Evolutionary conservation across 179 eudicot genomes (phyloP).

Genomic region (Silene coronaria): DNA sequence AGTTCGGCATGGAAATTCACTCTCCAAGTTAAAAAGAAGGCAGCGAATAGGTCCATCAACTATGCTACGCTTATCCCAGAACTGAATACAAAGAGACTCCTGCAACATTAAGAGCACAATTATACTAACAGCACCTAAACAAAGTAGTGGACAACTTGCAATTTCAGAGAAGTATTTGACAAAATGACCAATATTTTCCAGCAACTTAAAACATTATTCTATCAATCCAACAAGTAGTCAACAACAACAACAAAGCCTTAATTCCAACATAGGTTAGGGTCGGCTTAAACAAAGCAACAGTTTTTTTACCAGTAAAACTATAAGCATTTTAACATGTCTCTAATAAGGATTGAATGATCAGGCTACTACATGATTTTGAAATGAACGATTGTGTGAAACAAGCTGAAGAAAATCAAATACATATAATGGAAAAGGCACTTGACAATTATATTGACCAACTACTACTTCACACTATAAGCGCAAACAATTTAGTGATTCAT

Average conservation of each 20-base stretch:
- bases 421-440: neutral
- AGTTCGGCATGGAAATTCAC: slow-evolving; percentile 77
- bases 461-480: slow-evolving; percentile 3
- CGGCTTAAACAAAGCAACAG: neutral
- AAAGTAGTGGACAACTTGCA: neutral
- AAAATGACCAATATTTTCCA: neutral
- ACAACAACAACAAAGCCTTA: too few relatives aligned
- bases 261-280: too few relatives aligned
- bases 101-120: slow-evolving; percentile 32
- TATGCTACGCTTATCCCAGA: slow-evolving; percentile 90
- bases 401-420: neutral
- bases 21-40: slow-evolving; percentile 79
- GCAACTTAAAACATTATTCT: neutral
- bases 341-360: neutral
- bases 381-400: neutral
- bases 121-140: neutral
- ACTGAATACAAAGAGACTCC: slow-evolving; percentile 96
- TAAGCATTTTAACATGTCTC: neutral
- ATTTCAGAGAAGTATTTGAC: neutral
- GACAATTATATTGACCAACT: slow-evolving; percentile 1
- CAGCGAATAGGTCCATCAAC: slow-evolving; percentile 89
- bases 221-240: neutral
- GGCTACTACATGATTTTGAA: neutral
- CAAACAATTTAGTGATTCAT: neutral
- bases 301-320: neutral